Conservation (phyloP, 768 basidiomycete species). For the Boletus reticuloceps region DNA sequence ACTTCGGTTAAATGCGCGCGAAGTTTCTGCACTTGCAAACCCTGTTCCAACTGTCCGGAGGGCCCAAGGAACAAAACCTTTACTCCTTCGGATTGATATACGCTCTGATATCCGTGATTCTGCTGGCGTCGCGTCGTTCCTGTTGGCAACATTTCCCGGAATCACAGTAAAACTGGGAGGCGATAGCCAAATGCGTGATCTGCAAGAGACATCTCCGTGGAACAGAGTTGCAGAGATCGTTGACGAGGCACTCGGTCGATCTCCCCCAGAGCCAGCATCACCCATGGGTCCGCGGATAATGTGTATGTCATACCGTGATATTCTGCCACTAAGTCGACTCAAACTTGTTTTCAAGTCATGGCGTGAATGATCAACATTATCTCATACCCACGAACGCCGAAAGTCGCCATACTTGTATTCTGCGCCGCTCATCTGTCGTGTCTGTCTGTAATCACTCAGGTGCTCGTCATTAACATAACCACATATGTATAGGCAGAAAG, state of each 20-base stretch:
- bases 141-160: conserved; percentile 9
- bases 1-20: conserved; percentile 18
- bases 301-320: conserved; percentile 11
- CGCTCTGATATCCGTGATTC: conserved; percentile 21
- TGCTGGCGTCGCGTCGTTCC: conserved; percentile 13
- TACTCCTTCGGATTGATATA: conserved; percentile 9
- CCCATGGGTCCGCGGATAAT: conserved; percentile 10
- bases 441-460: too few species aligned
- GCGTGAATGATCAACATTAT: not conserved
- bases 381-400: too few species aligned
- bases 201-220: conserved; percentile 19
- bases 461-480: too few species aligned
- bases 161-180: conserved; percentile 7
- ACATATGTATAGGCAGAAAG: too few species aligned
- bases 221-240: conserved; percentile 18
- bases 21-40: conserved; percentile 5
- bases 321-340: not conserved
- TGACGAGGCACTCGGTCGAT: conserved; percentile 13
- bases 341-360: conserved; percentile 2
- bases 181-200: conserved; percentile 1
- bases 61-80: conserved; percentile 1
- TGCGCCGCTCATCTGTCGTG: too few species aligned
- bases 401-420: too few species aligned
- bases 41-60: not conserved
- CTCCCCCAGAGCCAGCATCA: conserved; percentile 1